Conservation (phyloP, 83 land plant genomes). For the Isoetes engelmannii region DNA sequence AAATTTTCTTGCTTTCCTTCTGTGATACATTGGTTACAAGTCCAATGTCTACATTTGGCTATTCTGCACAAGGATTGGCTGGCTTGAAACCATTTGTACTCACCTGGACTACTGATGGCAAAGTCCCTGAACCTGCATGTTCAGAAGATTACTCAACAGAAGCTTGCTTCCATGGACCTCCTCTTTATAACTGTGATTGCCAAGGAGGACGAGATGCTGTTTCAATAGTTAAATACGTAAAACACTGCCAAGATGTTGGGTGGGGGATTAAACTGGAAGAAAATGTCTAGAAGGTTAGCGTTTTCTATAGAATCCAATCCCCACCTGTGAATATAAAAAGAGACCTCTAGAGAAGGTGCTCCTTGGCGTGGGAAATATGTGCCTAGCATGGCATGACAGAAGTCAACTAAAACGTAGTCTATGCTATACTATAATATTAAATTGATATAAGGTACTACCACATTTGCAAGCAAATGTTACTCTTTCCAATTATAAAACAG, state of each 20-base stretch:
- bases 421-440: too few relatives aligned
- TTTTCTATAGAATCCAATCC: too few relatives aligned
- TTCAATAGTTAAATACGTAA: slow-evolving; percentile 46
- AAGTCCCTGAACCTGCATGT: slow-evolving; percentile 55
- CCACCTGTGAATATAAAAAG: too few relatives aligned
- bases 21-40: slow-evolving; percentile 60
- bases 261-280: slow-evolving; percentile 70
- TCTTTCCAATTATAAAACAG: too few relatives aligned
- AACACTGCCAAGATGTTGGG: slow-evolving; percentile 74
- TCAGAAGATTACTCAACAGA: slow-evolving; percentile 59
- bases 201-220: slow-evolving; percentile 53
- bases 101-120: slow-evolving; percentile 24
- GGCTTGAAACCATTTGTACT: slow-evolving; percentile 74
- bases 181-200: slow-evolving; percentile 59
- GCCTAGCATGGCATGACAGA: too few relatives aligned
- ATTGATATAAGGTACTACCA: too few relatives aligned
- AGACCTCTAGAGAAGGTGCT: too few relatives aligned
- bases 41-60: slow-evolving; percentile 95
- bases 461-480: too few relatives aligned
- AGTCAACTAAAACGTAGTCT: too few relatives aligned
- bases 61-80: slow-evolving; percentile 79
- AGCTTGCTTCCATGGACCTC: slow-evolving; percentile 88
- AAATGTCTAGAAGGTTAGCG: too few relatives aligned
- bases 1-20: slow-evolving; percentile 74
- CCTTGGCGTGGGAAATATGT: too few relatives aligned